These are phyloP conservation scores for Teratosphaeria gauchensis DNA, from an alignment of 2,329 filamentous ascomycete genomes.

Conservation along the genomic window DNA sequence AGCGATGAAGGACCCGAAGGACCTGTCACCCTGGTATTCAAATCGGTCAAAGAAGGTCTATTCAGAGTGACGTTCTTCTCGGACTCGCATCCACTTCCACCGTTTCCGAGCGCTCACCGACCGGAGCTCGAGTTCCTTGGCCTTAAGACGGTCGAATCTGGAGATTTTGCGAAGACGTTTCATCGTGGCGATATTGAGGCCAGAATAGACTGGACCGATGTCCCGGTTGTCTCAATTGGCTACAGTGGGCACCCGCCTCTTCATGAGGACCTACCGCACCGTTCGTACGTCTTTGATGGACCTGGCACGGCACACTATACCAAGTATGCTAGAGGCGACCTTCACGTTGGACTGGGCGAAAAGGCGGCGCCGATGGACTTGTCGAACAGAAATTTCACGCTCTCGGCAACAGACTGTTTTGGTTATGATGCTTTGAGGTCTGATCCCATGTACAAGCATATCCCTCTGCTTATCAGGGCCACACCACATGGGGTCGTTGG, in stretches of 20 bases:
- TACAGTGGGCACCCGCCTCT: conserved; percentile 44
- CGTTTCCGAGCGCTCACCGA: conserved; percentile 51
- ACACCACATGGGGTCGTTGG: conserved; percentile 55
- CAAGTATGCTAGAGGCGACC: conserved; percentile 49
- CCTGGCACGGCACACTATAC: conserved; percentile 57
- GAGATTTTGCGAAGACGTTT: conserved; percentile 25
- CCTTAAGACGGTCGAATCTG: conserved; percentile 13
- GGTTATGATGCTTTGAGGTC: conserved; percentile 63
- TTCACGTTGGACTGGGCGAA: conserved; percentile 63
- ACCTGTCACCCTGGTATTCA: conserved; percentile 42
- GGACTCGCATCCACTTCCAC: conserved; percentile 51
- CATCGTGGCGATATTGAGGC: conserved; percentile 42
- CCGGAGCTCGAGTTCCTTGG: conserved; percentile 27
- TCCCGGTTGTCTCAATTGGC: conserved; percentile 49
- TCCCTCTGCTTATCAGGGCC: conserved; percentile 61
- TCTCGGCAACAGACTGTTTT: conserved; percentile 63
- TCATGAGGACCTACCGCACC: conserved; percentile 52
- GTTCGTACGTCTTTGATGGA: conserved; percentile 56
- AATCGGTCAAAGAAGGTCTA: conserved; percentile 51
- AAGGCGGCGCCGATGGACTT: conserved; percentile 66
- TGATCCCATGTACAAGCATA: conserved; percentile 67
- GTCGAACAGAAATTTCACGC: conserved; percentile 53
- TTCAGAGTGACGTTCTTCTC: conserved; percentile 62
- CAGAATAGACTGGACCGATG: conserved; percentile 48
- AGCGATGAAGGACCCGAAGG: not conserved